Evolutionary conservation across 352 stramenopile species (phyloP), one percentile per base, ranked within the genome.

Genomic region (Phytophthora pseudosyringae): DNA sequence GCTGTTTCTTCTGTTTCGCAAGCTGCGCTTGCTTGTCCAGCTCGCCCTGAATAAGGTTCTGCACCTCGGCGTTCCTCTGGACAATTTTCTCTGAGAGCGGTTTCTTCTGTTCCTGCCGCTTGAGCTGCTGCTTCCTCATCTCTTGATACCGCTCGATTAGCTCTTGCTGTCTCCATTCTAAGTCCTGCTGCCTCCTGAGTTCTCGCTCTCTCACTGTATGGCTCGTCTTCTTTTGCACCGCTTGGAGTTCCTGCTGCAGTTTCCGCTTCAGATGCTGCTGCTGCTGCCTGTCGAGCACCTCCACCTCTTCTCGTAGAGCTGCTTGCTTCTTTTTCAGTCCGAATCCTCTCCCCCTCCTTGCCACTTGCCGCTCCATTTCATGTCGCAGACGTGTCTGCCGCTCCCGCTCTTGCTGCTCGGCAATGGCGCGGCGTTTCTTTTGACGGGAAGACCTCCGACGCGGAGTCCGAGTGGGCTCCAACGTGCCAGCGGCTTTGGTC

Each of bases 371-470:
- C 25, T 44, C 13, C 8, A 55, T 32, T 43, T 43, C 41, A 28
- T 41, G 32, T 48, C 39, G 48, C 15, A 26, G n/a, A 10, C 29
- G 9, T 11, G 35, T 13, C 41, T 25, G 45, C 12, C 32, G 35
- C 29, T 64, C 32, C 15, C 11, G 31, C 16, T 55, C 63, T 41
- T 62, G 31, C 5, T 39, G 15, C 15, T 72, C 25, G 0, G 51
- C 50, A 18, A 59, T 44, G 6, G 29, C 45, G 4, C 59, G 64
- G 6, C 8, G 12, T 31, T 56, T 49, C 5, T 48, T 12, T 40
- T 72, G 45, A 7, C 58, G 58, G 40, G 56, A 88, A 76, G 41
- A 70, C 56, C 52, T 81, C 73, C n/a, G n/a, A n/a, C n/a, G n/a
- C n/a, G n/a, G n/a, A n/a, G n/a, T n/a, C n/a, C 51, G 73, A 40